These are phyloP conservation scores for Talaromyces liani DNA, from an alignment of 495 filamentous ascomycete genomes.

Conservation along the genomic window DNA sequence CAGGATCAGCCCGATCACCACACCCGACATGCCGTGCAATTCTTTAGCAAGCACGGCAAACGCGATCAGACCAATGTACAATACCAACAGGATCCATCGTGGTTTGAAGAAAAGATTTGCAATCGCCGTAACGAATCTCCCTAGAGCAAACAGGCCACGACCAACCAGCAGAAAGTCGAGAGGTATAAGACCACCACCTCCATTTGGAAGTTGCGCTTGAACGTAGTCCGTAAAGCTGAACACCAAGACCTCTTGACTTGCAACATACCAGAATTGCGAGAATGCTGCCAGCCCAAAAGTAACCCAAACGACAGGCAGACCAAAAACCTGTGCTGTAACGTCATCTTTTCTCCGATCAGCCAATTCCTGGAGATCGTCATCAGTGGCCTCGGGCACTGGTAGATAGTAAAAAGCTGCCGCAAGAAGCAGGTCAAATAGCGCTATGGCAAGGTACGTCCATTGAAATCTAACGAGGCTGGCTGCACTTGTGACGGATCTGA, in stretches of 20 bases:
- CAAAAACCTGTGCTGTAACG: slow-evolving; percentile 37
- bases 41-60: slow-evolving; percentile 49
- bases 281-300: slow-evolving; percentile 50
- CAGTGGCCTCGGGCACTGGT: slow-evolving; percentile 59
- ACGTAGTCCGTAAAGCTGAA: slow-evolving; percentile 39
- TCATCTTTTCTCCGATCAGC: slow-evolving; percentile 44
- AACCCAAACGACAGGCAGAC: slow-evolving; percentile 46
- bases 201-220: slow-evolving; percentile 19
- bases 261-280: slow-evolving; percentile 59
- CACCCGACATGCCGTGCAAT: slow-evolving; percentile 34
- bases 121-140: slow-evolving; percentile 54
- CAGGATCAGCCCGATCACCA: slow-evolving; percentile 45
- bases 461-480: slow-evolving; percentile 57
- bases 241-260: slow-evolving; percentile 54
- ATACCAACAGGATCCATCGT: slow-evolving; percentile 51
- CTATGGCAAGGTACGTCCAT: slow-evolving; percentile 65
- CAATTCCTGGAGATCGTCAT: slow-evolving; percentile 52
- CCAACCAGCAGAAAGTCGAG: slow-evolving; percentile 46
- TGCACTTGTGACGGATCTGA: slow-evolving; percentile 42
- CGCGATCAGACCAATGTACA: slow-evolving; percentile 48
- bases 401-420: slow-evolving; percentile 60
- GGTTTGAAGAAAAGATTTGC: slow-evolving; percentile 51
- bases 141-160: slow-evolving; percentile 53
- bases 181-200: slow-evolving; percentile 17
- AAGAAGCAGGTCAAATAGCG: slow-evolving; percentile 55